Evolutionary conservation across 768 basidiomycete species (phyloP).

Genomic region (Psilocybe tampanensis): DNA sequence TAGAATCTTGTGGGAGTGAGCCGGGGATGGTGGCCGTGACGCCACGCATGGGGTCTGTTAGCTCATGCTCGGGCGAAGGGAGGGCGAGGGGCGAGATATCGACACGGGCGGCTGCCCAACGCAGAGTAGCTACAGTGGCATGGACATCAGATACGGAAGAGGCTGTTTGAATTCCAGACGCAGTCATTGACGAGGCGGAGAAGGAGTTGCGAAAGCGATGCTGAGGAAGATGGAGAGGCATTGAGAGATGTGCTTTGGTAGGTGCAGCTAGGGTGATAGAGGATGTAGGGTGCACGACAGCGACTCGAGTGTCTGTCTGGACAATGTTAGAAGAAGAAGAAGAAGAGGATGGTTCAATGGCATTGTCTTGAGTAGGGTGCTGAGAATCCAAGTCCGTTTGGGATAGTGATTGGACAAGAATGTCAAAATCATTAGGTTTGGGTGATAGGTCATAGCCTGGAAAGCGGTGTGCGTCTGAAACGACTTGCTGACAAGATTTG

Average conservation of each 20-base stretch:
- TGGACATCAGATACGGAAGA: conserved; percentile 47
- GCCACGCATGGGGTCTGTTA: conserved; percentile 87
- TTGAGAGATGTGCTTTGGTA: conserved; percentile 23
- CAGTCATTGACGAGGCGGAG: conserved; percentile 21
- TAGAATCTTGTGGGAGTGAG: conserved; percentile 42
- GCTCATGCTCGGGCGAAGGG: conserved; percentile 89
- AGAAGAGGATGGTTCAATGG: background rate
- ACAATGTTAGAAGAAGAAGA: background rate
- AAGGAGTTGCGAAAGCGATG: conserved; percentile 40
- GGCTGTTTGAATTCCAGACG: conserved; percentile 19
- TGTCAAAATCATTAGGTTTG: conserved; percentile 13
- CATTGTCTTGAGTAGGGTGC: background rate
- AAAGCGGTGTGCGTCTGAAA: conserved; percentile 23
- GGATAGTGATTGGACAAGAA: conserved; percentile 11
- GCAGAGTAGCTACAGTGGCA: conserved; percentile 78
- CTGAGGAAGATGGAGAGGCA: conserved; percentile 24
- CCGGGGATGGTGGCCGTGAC: conserved; percentile 69
- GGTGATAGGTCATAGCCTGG: conserved; percentile 24
- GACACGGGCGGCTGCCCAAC: conserved; percentile 82
- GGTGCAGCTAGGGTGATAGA: conserved; percentile 13
- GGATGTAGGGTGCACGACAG: conserved; percentile 14
- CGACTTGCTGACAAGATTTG: conserved; percentile 21
- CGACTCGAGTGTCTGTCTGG: background rate
- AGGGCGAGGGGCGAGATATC: conserved; percentile 86
- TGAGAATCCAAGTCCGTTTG: background rate